A percentile compares a stretch with the other conserved stretches of the same genome.
phyloP scores from a whole-genome alignment of 345 rosid species.

The Lumnitzera littorea region DNA sequence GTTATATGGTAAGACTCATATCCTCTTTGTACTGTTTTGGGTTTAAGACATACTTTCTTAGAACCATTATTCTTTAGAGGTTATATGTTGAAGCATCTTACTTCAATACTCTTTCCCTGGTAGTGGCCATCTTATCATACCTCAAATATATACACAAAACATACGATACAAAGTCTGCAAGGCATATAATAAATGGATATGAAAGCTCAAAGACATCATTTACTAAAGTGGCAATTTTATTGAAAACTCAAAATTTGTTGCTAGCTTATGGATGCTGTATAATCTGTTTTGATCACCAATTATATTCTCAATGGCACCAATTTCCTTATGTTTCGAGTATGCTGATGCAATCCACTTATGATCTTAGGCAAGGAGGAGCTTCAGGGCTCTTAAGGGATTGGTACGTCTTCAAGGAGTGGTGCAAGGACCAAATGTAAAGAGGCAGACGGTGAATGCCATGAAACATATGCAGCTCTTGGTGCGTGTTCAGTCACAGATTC shows the following conservation, averaged over 20 bases:
- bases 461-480: constrained; percentile 91
- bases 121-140: too few species aligned
- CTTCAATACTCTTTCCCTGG: too few species aligned
- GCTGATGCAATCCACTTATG: too few species aligned
- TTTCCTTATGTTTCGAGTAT: too few species aligned
- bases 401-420: constrained; percentile 97
- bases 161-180: too few species aligned
- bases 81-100: background rate
- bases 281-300: too few species aligned
- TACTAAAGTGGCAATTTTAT: background rate
- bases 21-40: background rate
- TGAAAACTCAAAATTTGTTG: too few species aligned
- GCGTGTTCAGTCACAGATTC: constrained; percentile 93
- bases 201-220: background rate
- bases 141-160: too few species aligned
- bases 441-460: constrained; percentile 84
- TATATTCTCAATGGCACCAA: too few species aligned
- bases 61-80: background rate
- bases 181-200: background rate
- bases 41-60: background rate
- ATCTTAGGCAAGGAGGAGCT: constrained; percentile 85
- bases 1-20: constrained; percentile 61
- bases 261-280: too few species aligned
- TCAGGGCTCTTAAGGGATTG: constrained; percentile 84
- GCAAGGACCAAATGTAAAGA: constrained; percentile 81